A percentile compares a stretch with the other conserved stretches of the same genome.
Evolutionary conservation across 164 flowering plant species (phyloP).

Genomic region (Umbilicus rupestris): DNA sequence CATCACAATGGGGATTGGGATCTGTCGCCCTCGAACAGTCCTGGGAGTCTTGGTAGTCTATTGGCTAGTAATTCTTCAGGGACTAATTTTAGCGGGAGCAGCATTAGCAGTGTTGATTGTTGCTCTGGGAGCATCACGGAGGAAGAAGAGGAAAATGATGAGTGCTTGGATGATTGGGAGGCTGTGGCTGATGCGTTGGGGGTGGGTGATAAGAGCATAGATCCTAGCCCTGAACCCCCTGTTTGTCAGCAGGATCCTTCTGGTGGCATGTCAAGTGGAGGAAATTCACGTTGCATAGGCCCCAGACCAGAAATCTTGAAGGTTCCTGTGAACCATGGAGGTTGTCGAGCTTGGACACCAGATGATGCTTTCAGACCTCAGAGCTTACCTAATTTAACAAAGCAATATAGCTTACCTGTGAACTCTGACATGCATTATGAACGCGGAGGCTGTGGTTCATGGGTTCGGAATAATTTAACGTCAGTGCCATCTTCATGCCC

Average conservation of each 20-base stretch:
- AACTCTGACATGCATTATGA: conserved; percentile 29
- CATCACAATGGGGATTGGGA: conserved; percentile 49
- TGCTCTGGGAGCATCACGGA: conserved; percentile 44
- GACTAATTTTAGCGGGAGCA: conserved; percentile 39
- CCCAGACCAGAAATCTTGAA: conserved; percentile 19
- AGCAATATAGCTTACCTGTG: conserved; percentile 54
- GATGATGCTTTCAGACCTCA: conserved; percentile 80
- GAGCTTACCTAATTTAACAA: conserved; percentile 64
- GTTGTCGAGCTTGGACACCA: conserved; percentile 67
- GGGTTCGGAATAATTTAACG: conserved; percentile 26
- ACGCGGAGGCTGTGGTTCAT: conserved; percentile 27
- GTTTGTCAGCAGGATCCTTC: conserved; percentile 13
- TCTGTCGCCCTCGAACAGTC: conserved; percentile 35
- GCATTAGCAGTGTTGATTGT: conserved; percentile 35
- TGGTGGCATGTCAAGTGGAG: conserved; percentile 7
- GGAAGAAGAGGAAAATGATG: conserved; percentile 49
- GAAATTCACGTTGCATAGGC: conserved; percentile 8
- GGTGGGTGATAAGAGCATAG: conserved; percentile 37
- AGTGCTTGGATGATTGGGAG: conserved; percentile 56
- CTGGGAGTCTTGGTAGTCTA: conserved; percentile 24
- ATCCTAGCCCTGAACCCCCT: conserved; percentile 14
- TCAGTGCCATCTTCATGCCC: conserved; percentile 69
- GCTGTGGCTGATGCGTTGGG: conserved; percentile 66
- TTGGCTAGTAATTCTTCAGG: conserved; percentile 31
- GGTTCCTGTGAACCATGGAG: conserved; percentile 15